Percentiles rank a stretch among this genome's conserved stretches.
phyloP scores from a whole-genome alignment of 2,329 filamentous ascomycete species.

The Teratosphaeria destructans region DNA sequence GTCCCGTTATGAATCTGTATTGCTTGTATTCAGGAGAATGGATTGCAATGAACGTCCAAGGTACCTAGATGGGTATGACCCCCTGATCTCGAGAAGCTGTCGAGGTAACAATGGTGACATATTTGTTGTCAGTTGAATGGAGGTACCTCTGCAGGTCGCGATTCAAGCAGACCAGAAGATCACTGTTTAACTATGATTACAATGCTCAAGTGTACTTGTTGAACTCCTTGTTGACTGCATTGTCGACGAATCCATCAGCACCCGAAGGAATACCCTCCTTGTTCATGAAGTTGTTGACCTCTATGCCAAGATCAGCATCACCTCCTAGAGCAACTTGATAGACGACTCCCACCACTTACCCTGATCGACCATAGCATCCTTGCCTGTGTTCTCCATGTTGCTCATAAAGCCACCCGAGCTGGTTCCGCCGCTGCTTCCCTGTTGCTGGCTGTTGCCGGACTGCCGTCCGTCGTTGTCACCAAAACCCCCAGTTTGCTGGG shows the following conservation, averaged over 20 bases:
- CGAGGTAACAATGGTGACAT: no score
- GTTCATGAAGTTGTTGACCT: conserved; percentile 11
- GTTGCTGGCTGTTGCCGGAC: conserved; percentile 1
- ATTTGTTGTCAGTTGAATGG: no score
- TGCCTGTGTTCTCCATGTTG: conserved; percentile 4
- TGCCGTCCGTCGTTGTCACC: conserved; percentile 1
- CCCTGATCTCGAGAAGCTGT: no score
- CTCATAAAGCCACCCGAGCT: conserved; percentile 6
- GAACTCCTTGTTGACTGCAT: conserved; percentile 6
- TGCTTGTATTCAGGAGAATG: no score
- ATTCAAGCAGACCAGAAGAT: no score
- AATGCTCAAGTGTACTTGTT: not conserved
- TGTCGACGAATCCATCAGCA: conserved; percentile 7
- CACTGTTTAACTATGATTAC: not conserved
- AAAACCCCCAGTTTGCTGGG: not conserved
- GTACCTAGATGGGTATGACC: no score
- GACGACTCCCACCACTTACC: conserved; percentile 1
- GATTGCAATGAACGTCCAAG: no score
- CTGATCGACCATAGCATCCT: conserved; percentile 10
- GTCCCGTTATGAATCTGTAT: no score
- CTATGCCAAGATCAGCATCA: conserved; percentile 2
- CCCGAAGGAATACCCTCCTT: conserved; percentile 12
- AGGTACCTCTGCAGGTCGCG: no score
- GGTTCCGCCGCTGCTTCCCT: conserved; percentile 1
- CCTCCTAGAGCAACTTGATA: not conserved